phyloP scores from a whole-genome alignment of 2,329 filamentous ascomycete species.

The Trichoderma arundinaceum region DNA sequence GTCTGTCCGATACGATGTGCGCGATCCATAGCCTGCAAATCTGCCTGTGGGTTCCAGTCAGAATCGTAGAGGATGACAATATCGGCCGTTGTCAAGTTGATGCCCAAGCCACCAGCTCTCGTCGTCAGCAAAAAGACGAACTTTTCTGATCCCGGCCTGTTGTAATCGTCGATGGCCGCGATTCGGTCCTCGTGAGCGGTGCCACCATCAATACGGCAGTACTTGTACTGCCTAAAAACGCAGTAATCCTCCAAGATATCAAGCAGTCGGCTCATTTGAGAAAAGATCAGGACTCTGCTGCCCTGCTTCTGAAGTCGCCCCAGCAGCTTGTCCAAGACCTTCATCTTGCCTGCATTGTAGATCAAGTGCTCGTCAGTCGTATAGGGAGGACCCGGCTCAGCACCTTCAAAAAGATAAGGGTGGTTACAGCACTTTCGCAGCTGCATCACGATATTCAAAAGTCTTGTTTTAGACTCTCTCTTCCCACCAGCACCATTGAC shows the following conservation, averaged over 20 bases:
- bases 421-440: conserved; percentile 99
- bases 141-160: conserved; percentile 92
- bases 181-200: conserved; percentile 98
- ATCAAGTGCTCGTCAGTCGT: conserved; percentile 97
- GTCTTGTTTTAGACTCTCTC: conserved; percentile 93
- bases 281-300: conserved; percentile 97
- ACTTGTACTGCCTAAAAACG: conserved; percentile 91
- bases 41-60: conserved; percentile 98
- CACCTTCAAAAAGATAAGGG: conserved; percentile 96
- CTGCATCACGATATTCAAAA: conserved; percentile 99
- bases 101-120: conserved; percentile 91
- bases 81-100: conserved; percentile 93
- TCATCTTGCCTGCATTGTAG: conserved; percentile 95
- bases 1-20: conserved; percentile 98
- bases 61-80: conserved; percentile 97
- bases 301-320: conserved; percentile 82
- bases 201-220: conserved; percentile 95
- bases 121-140: conserved; percentile 96
- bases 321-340: conserved; percentile 90
- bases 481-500: conserved; percentile 97
- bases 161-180: conserved; percentile 97
- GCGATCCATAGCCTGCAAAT: conserved; percentile 98
- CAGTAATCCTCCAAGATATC: conserved; percentile 99
- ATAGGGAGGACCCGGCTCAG: conserved; percentile 95
- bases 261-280: conserved; percentile 96